phyloP scores from a whole-genome alignment of 1,139 yeast genomes.

The Zygoascus sp. region DNA sequence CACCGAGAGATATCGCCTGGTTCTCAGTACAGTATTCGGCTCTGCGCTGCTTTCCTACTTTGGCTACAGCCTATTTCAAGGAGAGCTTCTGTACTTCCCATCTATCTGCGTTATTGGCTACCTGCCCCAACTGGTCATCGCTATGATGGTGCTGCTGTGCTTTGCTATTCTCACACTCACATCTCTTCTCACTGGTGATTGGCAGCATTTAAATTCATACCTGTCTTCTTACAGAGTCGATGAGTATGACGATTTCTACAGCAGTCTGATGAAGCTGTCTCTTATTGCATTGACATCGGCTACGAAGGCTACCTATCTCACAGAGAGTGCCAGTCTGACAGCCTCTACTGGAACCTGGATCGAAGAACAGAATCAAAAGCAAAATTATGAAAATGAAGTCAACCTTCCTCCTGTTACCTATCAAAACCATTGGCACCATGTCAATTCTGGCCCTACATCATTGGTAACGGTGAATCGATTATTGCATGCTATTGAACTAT shows the following conservation, averaged over 20 bases:
- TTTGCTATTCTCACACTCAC: slow-evolving; percentile 51
- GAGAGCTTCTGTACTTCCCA: slow-evolving; percentile 49
- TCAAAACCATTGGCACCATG: slow-evolving; percentile 2
- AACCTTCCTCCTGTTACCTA: slow-evolving; percentile 4
- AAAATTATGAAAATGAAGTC: slow-evolving; percentile 4
- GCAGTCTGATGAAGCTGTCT: slow-evolving; percentile 57
- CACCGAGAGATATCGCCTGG: slow-evolving; percentile 49
- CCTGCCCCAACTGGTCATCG: slow-evolving; percentile 55
- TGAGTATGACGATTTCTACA: slow-evolving; percentile 60
- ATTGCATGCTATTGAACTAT: slow-evolving; percentile 21
- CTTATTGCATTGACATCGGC: slow-evolving; percentile 61
- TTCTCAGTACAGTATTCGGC: slow-evolving; percentile 60
- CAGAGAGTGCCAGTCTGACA: slow-evolving; percentile 51
- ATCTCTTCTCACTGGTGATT: slow-evolving; percentile 51
- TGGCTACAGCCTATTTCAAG: slow-evolving; percentile 37
- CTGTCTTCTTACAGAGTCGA: slow-evolving; percentile 33
- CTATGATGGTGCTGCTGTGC: slow-evolving; percentile 50
- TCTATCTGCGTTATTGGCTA: slow-evolving; percentile 51
- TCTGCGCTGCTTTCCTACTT: slow-evolving; percentile 47
- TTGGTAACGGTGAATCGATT: slow-evolving; percentile 18
- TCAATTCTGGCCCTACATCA: slow-evolving; percentile 8
- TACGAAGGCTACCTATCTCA: slow-evolving; percentile 59
- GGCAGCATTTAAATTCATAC: slow-evolving; percentile 40
- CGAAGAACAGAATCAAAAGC: slow-evolving; percentile 33
- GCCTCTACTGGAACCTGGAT: slow-evolving; percentile 57